A percentile compares a stretch with the other conserved stretches of the same genome.
phyloP scores from a whole-genome alignment of 805 yeast genomes.

The Candida pseudoglaebosa region DNA sequence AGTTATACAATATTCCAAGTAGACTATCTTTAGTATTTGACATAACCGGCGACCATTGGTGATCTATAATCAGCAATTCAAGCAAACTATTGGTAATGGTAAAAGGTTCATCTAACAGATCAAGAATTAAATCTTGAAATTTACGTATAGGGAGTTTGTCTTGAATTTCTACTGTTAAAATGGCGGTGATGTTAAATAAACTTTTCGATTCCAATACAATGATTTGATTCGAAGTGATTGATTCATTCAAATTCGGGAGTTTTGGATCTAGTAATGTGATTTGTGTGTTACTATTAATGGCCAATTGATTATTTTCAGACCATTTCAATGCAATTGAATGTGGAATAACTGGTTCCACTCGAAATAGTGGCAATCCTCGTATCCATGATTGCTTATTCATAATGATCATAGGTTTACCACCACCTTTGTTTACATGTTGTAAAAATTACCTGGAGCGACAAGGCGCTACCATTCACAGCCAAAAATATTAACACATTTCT shows the following conservation, averaged over 20 bases:
- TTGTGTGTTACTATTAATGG: slow-evolving; percentile 31
- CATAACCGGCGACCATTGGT: slow-evolving; percentile 30
- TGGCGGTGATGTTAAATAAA: slow-evolving; percentile 20
- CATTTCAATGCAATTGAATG: slow-evolving; percentile 27
- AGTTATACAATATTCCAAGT: slow-evolving; percentile 32
- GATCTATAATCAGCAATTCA: slow-evolving; percentile 31
- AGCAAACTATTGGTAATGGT: slow-evolving; percentile 24
- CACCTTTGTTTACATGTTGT: too few relatives aligned
- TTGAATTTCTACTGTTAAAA: slow-evolving; percentile 25
- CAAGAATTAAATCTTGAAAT: slow-evolving; percentile 21
- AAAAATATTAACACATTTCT: too few relatives aligned
- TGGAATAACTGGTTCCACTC: slow-evolving; percentile 13
- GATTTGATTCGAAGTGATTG: slow-evolving; percentile 16
- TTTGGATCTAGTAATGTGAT: slow-evolving; percentile 36
- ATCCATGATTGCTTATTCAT: slow-evolving; percentile 2
- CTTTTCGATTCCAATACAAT: slow-evolving; percentile 20
- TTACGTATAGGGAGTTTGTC: slow-evolving; percentile 28
- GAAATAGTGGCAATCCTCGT: slow-evolving; percentile 7
- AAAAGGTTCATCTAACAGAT: slow-evolving; percentile 25
- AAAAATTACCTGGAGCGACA: too few relatives aligned
- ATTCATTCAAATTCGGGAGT: slow-evolving; percentile 28
- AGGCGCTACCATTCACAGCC: too few relatives aligned
- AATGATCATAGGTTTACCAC: too few relatives aligned
- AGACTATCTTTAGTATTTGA: slow-evolving; percentile 22
- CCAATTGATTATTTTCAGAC: slow-evolving; percentile 33